Evolutionary conservation across 2,329 filamentous ascomycete genomes (phyloP), one percentile per base, ranked within the genome.

Genomic region (Anthostomella pinea): DNA sequence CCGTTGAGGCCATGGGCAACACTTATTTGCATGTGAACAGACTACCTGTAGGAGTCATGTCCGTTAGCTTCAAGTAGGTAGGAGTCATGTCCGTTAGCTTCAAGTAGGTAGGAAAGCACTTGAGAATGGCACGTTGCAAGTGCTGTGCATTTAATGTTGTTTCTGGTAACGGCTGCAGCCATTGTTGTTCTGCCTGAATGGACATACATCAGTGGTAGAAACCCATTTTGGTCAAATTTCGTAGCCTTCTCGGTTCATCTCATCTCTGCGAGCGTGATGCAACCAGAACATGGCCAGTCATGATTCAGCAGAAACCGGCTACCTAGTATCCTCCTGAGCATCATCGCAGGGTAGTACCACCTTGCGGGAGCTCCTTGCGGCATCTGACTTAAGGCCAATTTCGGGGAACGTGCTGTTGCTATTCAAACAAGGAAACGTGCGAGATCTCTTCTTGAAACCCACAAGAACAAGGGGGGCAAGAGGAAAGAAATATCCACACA

Each of bases 371-470:
- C n/a, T n/a, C n/a, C n/a, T n/a, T n/a, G n/a, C n/a, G n/a, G n/a
- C n/a, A n/a, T n/a, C 32, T 36, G 36, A 33, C 22, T 33, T 43
- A 37, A 41, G 35, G 33, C 34, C 37, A 19, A 31, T 36, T 39
- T 29, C 25, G 43, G 43, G 35, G 42, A 38, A 39, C 37, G 43
- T 46, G 38, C 44, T 48, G 45, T 44, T 49, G 45, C 35, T 51
- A 51, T 52, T 45, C 49, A 54, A 49, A 42, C 39, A 49, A 56
- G 52, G 43, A 50, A 53, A 54, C 51, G 38, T 47, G 51, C 49
- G 39, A 53, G 44, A 49, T 51, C 50, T 52, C 43, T 46, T 45
- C 36, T 50, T 43, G 48, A 48, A 48, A 52, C 50, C 45, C 40
- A 53, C 42, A 52, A 39, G 45, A 51, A 52, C 46, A 52, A 54